Evolutionary conservation across 805 yeast species (phyloP).

Genomic region (Metschnikowia hibisci): DNA sequence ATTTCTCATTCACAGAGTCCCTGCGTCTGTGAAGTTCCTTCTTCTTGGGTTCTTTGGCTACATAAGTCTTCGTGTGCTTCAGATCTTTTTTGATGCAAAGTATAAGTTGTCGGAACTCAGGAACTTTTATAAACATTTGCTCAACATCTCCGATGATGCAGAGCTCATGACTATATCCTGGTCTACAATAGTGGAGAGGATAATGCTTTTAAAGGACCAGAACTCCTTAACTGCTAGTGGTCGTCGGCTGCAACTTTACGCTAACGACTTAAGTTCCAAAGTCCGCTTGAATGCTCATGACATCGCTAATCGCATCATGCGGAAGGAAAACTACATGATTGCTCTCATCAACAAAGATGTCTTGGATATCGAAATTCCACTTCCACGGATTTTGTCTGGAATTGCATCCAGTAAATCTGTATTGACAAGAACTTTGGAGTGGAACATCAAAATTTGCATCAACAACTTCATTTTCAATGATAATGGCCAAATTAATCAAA

Average conservation of each 20-base stretch:
- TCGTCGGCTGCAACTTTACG: slow-evolving; percentile 23
- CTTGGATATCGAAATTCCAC: slow-evolving; percentile 54
- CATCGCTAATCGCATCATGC: slow-evolving; percentile 92
- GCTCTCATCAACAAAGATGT: slow-evolving; percentile 81
- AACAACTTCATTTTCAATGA: slow-evolving; percentile 81
- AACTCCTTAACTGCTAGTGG: slow-evolving; percentile 60
- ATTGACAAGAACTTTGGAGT: slow-evolving; percentile 84
- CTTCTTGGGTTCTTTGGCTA: slow-evolving; percentile 59
- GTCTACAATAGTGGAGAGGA: slow-evolving; percentile 76
- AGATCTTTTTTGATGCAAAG: slow-evolving; percentile 53
- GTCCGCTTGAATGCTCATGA: slow-evolving; percentile 85
- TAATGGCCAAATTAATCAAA: slow-evolving; percentile 74
- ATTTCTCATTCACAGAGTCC: slow-evolving; percentile 45
- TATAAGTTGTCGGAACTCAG: slow-evolving; percentile 68
- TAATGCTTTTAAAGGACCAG: slow-evolving; percentile 72
- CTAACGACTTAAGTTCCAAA: slow-evolving; percentile 61
- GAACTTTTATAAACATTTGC: slow-evolving; percentile 68
- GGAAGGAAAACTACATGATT: slow-evolving; percentile 90
- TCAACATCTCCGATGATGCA: slow-evolving; percentile 63
- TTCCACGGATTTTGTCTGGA: slow-evolving; percentile 14
- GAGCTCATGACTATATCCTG: slow-evolving; percentile 92
- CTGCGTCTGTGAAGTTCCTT: slow-evolving; percentile 48
- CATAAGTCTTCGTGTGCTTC: slow-evolving; percentile 48
- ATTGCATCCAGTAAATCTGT: slow-evolving; percentile 30
- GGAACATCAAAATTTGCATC: slow-evolving; percentile 88